A percentile compares a stretch with the other conserved stretches of the same genome.
These are phyloP conservation scores for Gnetum montanum DNA, from an alignment of 75 land plant species.

Conservation along the genomic window DNA sequence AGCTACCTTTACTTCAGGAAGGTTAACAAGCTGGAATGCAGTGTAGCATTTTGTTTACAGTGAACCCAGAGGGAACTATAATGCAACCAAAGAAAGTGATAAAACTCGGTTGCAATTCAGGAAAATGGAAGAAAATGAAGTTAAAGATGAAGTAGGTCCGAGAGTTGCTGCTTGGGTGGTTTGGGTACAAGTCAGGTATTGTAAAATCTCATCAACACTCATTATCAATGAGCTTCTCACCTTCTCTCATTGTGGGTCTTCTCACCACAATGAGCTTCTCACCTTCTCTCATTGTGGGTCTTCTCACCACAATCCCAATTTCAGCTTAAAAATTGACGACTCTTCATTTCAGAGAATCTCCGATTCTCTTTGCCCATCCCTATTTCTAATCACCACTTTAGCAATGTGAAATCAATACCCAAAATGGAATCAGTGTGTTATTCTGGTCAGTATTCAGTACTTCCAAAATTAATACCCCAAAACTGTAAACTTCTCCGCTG, in stretches of 20 bases:
- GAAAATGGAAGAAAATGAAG: background rate
- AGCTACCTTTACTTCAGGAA: too few species aligned
- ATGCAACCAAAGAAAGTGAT: background rate
- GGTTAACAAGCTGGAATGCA: too few species aligned
- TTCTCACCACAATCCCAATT: background rate
- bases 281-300: constrained; percentile 1
- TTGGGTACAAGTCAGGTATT: background rate
- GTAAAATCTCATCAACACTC: background rate
- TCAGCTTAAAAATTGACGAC: background rate
- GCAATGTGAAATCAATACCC: background rate
- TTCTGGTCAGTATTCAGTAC: constrained; percentile 5
- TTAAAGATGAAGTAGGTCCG: too few species aligned
- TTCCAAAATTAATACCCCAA: constrained; percentile 15
- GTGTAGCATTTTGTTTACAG: too few species aligned
- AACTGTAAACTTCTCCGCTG: constrained; percentile 21
- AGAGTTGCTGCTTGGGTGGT: background rate
- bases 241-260: background rate
- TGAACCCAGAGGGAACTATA: background rate
- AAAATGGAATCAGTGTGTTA: constrained; percentile 7
- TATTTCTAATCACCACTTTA: background rate
- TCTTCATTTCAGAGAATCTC: too few species aligned
- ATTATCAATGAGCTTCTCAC: too few species aligned
- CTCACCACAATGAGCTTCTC: background rate
- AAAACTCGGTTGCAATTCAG: background rate
- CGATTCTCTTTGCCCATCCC: too few species aligned